Evolutionary conservation across 768 basidiomycete genomes (phyloP).

Genomic region (Panaeolus papilionaceus): DNA sequence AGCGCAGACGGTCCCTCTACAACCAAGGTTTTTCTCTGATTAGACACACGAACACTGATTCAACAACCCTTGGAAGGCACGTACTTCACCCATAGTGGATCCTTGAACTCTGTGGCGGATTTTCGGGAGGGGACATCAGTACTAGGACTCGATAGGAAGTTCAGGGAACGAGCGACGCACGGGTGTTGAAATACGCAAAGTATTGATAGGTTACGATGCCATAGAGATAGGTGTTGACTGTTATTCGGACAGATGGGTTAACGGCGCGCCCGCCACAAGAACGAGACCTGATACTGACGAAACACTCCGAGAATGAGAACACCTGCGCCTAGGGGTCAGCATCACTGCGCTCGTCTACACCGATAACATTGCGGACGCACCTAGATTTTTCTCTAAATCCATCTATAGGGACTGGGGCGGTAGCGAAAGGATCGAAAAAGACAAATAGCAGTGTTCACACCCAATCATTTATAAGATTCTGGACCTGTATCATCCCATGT

Average conservation of each 20-base stretch:
- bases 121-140: not conserved
- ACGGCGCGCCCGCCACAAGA: not conserved
- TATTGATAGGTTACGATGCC: slow-evolving; percentile 29
- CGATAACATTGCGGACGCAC: not conserved
- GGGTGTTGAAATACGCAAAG: slow-evolving; percentile 22
- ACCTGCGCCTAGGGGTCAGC: not conserved
- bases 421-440: slow-evolving; percentile 5
- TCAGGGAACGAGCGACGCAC: slow-evolving; percentile 16
- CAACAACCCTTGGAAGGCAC: not conserved
- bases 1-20: slow-evolving; percentile 34
- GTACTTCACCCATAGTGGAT: slow-evolving; percentile 41
- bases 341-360: not conserved
- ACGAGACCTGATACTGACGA: not conserved
- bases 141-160: slow-evolving; percentile 11
- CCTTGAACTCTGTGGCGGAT: slow-evolving; percentile 38
- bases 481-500: slow-evolving; percentile 1
- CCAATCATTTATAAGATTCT: slow-evolving; percentile 6
- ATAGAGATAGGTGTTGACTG: slow-evolving; percentile 30
- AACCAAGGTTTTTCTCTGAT: not conserved
- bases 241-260: slow-evolving; percentile 6
- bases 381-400: slow-evolving; percentile 11
- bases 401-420: slow-evolving; percentile 5
- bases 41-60: not conserved
- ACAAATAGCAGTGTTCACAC: slow-evolving; percentile 6
- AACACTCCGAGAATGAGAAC: slow-evolving; percentile 8